phyloP scores from a whole-genome alignment of 768 basidiomycete genomes.

The Russula sp. region DNA sequence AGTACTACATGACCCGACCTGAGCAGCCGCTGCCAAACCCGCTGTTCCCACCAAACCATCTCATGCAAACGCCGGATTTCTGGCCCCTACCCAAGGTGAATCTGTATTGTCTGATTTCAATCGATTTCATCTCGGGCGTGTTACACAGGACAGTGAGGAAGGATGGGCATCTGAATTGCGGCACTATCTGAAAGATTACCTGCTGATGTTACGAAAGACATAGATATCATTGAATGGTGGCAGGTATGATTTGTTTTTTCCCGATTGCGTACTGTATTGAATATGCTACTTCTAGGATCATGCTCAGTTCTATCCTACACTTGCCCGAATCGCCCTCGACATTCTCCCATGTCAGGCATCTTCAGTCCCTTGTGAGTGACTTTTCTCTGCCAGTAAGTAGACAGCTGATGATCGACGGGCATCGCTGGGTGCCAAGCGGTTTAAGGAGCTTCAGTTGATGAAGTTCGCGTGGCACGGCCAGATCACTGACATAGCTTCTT shows the following conservation, averaged over 20 bases:
- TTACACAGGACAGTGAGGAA: neutral
- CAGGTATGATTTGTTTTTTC: neutral
- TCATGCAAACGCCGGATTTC: too few relatives aligned
- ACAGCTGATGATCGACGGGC: conserved; percentile 6
- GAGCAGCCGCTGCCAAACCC: too few relatives aligned
- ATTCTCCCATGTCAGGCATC: conserved; percentile 24
- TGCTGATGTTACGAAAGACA: too few relatives aligned
- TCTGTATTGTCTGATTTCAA: neutral
- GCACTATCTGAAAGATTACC: too few relatives aligned
- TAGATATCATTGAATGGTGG: too few relatives aligned
- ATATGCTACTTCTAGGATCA: neutral
- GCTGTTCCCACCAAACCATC: too few relatives aligned
- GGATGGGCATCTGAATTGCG: too few relatives aligned
- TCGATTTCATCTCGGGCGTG: neutral
- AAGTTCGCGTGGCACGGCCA: neutral
- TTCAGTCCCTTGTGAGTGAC: conserved; percentile 20
- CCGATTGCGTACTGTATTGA: neutral
- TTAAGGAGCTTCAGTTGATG: conserved; percentile 10
- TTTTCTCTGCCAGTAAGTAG: conserved; percentile 27
- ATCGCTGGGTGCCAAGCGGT: conserved; percentile 5
- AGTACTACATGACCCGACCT: neutral
- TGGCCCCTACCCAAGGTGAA: too few relatives aligned
- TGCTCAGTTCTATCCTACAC: conserved; percentile 13
- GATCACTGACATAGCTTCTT: neutral
- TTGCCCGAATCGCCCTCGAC: conserved; percentile 23